Base-by-base conservation (phyloP, 306 rosid species). In the Gillenia trifoliata region DNA sequence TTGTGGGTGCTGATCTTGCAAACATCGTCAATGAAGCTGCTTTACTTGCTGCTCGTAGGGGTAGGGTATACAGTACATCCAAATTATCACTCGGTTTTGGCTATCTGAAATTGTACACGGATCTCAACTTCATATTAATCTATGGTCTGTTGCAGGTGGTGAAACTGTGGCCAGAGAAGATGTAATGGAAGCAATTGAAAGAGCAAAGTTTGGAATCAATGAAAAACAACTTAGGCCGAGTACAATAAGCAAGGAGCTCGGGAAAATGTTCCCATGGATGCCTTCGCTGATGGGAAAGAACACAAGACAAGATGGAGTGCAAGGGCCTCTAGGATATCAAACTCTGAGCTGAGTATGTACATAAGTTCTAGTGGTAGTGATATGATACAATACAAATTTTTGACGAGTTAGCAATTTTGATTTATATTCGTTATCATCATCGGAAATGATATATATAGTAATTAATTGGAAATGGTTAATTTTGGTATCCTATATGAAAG, bases 1-100 rank as follows among this genome's bases (percentile, higher is more conserved):
- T 88, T 55, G 96, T 94, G 6, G 99, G 99, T 68, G 99, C 99
- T 62, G 97, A 91, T 86, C 89, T 94, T 43, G 99, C 99, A 40
- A 92, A 92, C 81, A 83, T 94, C 7, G 85, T 92, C 76, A 94
- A 94, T 74, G 97, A 94, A 84, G 85, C 97, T 20, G 99, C 97
- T 41, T 85, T 94, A 75, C 97, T 92, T 34, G 90, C 99, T 77
- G 96, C 97, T 79, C 99, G 99, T 30, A 83, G 93, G 87, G 99
- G 97, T 92, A 73, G 65, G 86, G 70, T 52, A 28, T 47, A 63
- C 40, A 43, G 69, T 54, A 52, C 62, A 54, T 72, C 72, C 47
- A 75, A 67, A 41, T 79, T 36, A 56, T 43, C 49, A 47, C 9
- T 62, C 16, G 13, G 36, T 75, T 63, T 52, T 74, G 43, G 36